Conservation (phyloP, 2,329 filamentous ascomycete species). For the Talaromyces sp. region DNA sequence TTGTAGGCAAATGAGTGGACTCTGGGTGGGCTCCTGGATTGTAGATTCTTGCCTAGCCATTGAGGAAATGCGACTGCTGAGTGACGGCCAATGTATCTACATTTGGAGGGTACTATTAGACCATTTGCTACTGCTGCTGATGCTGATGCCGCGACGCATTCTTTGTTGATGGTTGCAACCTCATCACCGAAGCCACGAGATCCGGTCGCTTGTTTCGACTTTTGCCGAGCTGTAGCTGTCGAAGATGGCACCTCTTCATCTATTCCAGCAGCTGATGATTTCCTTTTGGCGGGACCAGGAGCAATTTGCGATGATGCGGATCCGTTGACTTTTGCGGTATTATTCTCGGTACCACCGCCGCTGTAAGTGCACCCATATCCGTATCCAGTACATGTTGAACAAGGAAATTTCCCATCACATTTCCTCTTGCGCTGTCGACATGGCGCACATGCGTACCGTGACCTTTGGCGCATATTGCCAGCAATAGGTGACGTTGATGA, state of each 20-base stretch:
- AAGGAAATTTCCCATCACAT: conserved; percentile 20
- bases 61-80: conserved; percentile 34
- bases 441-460: conserved; percentile 19
- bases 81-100: conserved; percentile 30
- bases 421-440: conserved; percentile 21
- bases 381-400: conserved; percentile 20
- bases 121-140: conserved; percentile 19
- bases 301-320: neutral
- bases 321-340: neutral
- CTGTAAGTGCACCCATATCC: conserved; percentile 19
- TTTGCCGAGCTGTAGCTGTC: neutral
- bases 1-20: conserved; percentile 40
- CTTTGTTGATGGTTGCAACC: neutral
- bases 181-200: conserved; percentile 9
- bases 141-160: neutral
- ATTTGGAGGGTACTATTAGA: conserved; percentile 30
- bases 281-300: conserved; percentile 1
- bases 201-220: neutral
- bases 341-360: neutral
- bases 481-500: neutral
- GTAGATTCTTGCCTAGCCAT: conserved; percentile 31
- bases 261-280: conserved; percentile 2
- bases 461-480: conserved; percentile 19
- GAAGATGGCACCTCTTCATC: conserved; percentile 6
- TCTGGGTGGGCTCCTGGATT: conserved; percentile 31